Conservation (phyloP, 2,329 filamentous ascomycete species). For the Albifimbria verrucaria region DNA sequence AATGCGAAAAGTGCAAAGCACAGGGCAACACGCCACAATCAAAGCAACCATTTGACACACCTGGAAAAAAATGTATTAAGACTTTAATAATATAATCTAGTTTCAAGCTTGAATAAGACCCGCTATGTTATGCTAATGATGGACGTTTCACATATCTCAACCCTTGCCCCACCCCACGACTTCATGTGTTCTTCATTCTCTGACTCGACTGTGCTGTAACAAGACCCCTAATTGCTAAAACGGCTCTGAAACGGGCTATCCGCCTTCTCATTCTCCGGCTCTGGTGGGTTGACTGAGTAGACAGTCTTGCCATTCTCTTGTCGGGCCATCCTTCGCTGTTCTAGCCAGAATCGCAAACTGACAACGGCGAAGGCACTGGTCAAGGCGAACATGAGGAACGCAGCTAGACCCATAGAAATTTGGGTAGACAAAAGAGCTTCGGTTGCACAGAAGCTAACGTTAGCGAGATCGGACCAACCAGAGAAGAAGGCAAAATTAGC, state of each 20-base stretch:
- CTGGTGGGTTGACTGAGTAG: neutral
- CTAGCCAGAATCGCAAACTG: neutral
- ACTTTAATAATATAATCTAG: no score
- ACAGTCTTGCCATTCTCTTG: neutral
- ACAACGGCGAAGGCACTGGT: neutral
- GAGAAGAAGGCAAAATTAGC: neutral
- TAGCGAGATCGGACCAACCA: neutral
- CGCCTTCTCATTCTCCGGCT: neutral
- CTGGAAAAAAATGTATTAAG: no score
- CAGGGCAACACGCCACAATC: no score
- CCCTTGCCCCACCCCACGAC: no score
- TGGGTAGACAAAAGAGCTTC: neutral
- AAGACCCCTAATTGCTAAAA: neutral
- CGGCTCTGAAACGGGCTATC: neutral
- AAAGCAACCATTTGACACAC: no score
- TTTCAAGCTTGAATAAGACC: no score
- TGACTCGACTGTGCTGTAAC: neutral
- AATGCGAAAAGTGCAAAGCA: no score
- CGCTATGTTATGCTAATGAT: no score
- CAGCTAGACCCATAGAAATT: neutral
- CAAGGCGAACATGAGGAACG: neutral
- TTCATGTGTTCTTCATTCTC: neutral
- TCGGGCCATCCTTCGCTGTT: neutral
- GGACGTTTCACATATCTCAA: no score
- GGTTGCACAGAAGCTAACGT: neutral